These are phyloP conservation scores for Lecanoromycetidae sp. DNA, from an alignment of 2,329 filamentous ascomycete genomes.

Conservation along the genomic window DNA sequence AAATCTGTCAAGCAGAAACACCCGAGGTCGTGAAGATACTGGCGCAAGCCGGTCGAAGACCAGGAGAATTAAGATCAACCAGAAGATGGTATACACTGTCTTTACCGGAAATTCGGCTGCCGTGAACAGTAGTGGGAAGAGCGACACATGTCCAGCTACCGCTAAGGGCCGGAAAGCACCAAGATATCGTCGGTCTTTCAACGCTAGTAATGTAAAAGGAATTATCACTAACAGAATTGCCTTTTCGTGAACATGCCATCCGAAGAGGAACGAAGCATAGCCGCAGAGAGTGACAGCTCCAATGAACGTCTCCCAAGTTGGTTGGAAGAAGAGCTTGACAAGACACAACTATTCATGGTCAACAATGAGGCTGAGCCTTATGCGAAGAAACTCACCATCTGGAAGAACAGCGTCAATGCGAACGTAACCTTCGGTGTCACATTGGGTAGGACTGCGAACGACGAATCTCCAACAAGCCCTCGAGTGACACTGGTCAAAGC, in stretches of 20 bases:
- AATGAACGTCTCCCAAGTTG: conserved; percentile 81
- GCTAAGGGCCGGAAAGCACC: conserved; percentile 84
- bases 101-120: conserved; percentile 89
- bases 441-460: conserved; percentile 85
- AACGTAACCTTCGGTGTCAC: conserved; percentile 74
- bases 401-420: conserved; percentile 67
- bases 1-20: conserved; percentile 86
- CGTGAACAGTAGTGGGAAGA: conserved; percentile 90
- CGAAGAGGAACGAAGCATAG: conserved; percentile 92
- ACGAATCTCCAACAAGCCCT: conserved; percentile 82
- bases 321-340: conserved; percentile 65
- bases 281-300: conserved; percentile 84
- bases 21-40: conserved; percentile 62
- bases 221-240: conserved; percentile 89
- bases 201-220: conserved; percentile 82
- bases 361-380: too few species aligned
- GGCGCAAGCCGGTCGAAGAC: conserved; percentile 80
- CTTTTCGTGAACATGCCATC: conserved; percentile 98
- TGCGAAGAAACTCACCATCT: conserved; percentile 41
- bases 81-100: conserved; percentile 81
- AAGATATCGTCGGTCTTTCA: conserved; percentile 80
- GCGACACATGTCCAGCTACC: conserved; percentile 84
- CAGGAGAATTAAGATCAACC: conserved; percentile 76
- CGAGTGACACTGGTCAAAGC: conserved; percentile 83
- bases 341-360: conserved; percentile 48